Percentiles rank a stretch among this genome's conserved stretches.
Conservation (phyloP, 2,329 filamentous ascomycete genomes). For the Scedosporium dehoogii region DNA sequence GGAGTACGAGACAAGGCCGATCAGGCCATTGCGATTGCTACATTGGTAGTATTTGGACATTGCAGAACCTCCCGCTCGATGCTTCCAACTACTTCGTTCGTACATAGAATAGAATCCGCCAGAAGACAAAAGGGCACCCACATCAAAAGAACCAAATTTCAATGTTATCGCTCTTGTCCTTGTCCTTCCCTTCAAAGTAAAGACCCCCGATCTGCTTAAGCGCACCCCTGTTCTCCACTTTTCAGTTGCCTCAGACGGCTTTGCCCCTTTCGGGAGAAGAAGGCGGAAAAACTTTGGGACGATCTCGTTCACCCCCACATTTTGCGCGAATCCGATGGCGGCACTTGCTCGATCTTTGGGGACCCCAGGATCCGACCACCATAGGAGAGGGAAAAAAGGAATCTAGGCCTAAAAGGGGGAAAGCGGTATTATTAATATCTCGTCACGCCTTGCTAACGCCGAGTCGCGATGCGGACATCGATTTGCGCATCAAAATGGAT, state of each 20-base stretch:
- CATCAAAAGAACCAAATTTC: too few species aligned
- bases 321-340: slow-evolving; percentile 2
- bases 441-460: neutral
- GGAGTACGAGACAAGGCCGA: neutral
- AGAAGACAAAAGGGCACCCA: neutral
- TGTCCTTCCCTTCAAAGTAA: neutral
- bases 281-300: neutral
- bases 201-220: neutral
- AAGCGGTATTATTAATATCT: slow-evolving; percentile 2
- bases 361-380: neutral
- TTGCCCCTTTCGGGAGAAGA: neutral
- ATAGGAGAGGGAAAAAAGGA: too few species aligned
- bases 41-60: neutral
- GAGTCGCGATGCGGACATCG: neutral
- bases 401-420: slow-evolving; percentile 1
- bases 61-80: neutral
- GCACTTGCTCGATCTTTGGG: neutral
- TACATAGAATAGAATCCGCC: neutral
- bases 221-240: neutral
- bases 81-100: neutral
- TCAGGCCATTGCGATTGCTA: neutral
- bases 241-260: neutral
- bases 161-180: too few species aligned
- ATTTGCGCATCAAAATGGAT: neutral
- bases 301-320: slow-evolving; percentile 1